Evolutionary conservation across 2,329 filamentous ascomycete genomes (phyloP).

Genomic region (Akanthomyces lecanii): DNA sequence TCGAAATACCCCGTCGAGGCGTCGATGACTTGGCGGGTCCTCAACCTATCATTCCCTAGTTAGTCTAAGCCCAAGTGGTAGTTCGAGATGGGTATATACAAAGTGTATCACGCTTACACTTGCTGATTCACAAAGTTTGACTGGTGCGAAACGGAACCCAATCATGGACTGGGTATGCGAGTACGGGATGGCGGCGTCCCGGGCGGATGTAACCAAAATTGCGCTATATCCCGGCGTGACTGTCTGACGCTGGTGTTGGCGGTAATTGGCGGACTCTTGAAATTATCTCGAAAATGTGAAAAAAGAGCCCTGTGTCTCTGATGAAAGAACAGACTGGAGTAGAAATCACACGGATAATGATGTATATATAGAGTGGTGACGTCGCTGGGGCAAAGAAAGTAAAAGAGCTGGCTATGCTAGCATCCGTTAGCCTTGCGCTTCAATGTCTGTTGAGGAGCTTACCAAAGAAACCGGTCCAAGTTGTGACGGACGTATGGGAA

Average conservation of each 20-base stretch:
- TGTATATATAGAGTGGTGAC: neutral
- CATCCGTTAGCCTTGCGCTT: neutral
- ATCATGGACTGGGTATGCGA: neutral
- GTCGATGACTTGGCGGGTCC: neutral
- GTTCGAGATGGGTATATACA: neutral
- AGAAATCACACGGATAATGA: neutral
- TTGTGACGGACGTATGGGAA: neutral
- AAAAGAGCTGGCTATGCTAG: neutral
- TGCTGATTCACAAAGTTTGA: neutral
- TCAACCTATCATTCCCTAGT: neutral
- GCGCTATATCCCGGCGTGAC: neutral
- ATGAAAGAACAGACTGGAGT: neutral
- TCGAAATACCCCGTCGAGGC: neutral
- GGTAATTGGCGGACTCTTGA: neutral
- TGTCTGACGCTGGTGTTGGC: neutral
- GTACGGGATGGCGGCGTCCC: neutral
- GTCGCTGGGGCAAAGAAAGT: neutral
- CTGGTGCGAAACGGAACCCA: neutral
- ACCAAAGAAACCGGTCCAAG: neutral
- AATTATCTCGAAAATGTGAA: no score
- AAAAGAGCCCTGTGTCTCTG: neutral
- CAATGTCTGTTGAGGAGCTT: neutral
- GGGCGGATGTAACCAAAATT: no score
- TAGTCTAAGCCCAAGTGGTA: neutral
- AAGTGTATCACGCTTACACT: conserved; percentile 9